A percentile compares a stretch with the other conserved stretches of the same genome.
These are phyloP conservation scores for Asterophora parasitica DNA, from an alignment of 768 basidiomycete species.

Conservation along the genomic window DNA sequence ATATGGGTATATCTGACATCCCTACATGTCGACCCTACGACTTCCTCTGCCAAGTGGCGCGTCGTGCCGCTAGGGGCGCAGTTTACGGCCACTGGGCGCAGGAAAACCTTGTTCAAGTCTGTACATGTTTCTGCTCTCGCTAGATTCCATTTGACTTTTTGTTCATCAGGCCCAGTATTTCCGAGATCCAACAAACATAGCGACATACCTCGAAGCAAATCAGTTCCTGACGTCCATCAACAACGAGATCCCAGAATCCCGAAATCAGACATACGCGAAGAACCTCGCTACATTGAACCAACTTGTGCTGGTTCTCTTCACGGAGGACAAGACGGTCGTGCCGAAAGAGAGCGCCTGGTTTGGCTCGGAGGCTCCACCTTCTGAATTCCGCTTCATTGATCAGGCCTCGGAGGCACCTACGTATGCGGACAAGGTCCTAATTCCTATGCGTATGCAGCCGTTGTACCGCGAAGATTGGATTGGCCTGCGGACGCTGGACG, in stretches of 20 bases:
- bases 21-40: constrained; percentile 62
- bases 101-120: constrained; percentile 66
- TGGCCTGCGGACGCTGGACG: constrained; percentile 67
- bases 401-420: constrained; percentile 13
- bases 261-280: constrained; percentile 54
- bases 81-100: constrained; percentile 79
- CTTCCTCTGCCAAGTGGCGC: constrained; percentile 63
- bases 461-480: constrained; percentile 81
- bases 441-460: constrained; percentile 70
- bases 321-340: constrained; percentile 69
- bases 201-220: constrained; percentile 53
- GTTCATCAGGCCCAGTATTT: constrained; percentile 73
- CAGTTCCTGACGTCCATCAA: constrained; percentile 74
- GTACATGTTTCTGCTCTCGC: not conserved
- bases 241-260: constrained; percentile 56
- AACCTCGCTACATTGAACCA: constrained; percentile 60
- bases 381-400: constrained; percentile 23
- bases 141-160: not conserved
- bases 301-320: constrained; percentile 71
- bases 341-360: constrained; percentile 89
- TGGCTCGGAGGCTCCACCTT: constrained; percentile 56
- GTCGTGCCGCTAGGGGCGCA: constrained; percentile 53
- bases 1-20: constrained; percentile 81
- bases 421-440: constrained; percentile 26
- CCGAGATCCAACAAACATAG: constrained; percentile 63